Evolutionary conservation across 1,284 basidiomycete genomes (phyloP), one percentile per base, ranked within the genome.

Genomic region (Irpex rosettiformis): DNA sequence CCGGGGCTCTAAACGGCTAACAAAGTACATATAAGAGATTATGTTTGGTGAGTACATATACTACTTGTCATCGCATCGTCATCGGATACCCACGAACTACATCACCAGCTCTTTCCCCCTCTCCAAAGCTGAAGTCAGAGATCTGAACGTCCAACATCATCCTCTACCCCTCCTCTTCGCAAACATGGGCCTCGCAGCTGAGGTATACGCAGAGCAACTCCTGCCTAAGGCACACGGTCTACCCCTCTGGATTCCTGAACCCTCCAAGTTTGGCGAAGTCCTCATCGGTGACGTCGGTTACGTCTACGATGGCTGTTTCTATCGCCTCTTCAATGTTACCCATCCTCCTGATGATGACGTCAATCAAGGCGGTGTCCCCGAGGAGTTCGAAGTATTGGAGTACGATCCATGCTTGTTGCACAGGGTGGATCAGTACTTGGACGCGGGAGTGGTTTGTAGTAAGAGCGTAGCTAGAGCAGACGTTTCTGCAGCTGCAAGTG

Each of bases 151-250:
- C n/a, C n/a, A n/a, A n/a, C n/a, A n/a, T n/a, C n/a, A n/a, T n/a
- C 6, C 45, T 18, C 45, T 47, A 13, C 45, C 18, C 33, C 33
- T 40, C 6, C 10, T 40, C 13, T 24, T 24, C 43, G 22, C 8
- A 8, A 18, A 10, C 18, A 51, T 51, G 48, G 48, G 48, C 7
- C 27, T 51, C 11, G 55, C 47, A 48, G 56, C 56, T 13, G 47
- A 47, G n/a, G 54, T 61, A 47, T 63, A 63, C 47, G 59, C 61
- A 18, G 30, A 60, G 21, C 58, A 63, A 51, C 61, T 63, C 3
- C 45, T 60, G 22, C 11, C 45, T 3, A 30, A 51, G 6, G 61
- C 59, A 5, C 52, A 61, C n/a, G 61, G 61, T 4, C 48, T 52
- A 18, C 61, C 61, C 16, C 42, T 58, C 8, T 58, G 56, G 56